Percentiles rank a stretch among this genome's conserved stretches.
Evolutionary conservation across 352 stramenopile genomes (phyloP).

Genomic region (Phytopythium aichiense): DNA sequence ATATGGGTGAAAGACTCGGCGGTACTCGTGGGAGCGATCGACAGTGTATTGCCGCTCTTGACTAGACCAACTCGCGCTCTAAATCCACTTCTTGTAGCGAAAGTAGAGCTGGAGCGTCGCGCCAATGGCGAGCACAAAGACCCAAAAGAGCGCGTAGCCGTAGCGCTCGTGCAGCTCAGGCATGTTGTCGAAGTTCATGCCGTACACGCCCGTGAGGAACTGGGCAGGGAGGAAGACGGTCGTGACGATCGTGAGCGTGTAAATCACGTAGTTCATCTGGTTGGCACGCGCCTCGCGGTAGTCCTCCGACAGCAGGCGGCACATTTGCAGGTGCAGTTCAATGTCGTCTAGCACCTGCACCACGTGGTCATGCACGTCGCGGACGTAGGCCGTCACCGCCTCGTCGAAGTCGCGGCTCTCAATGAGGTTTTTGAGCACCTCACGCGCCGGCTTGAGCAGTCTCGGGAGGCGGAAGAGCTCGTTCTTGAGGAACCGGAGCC

Average conservation of each 20-base stretch:
- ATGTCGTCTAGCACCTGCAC: constrained; percentile 80
- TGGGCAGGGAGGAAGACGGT: constrained; percentile 84
- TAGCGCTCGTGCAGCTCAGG: constrained; percentile 78
- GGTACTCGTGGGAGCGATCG: background rate
- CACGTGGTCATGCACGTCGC: constrained; percentile 83
- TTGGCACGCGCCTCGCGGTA: constrained; percentile 80
- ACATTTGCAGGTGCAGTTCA: constrained; percentile 80
- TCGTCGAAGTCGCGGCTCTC: constrained; percentile 81
- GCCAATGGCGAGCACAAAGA: constrained; percentile 65
- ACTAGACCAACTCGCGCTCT: constrained; percentile 2
- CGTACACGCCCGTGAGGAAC: constrained; percentile 87
- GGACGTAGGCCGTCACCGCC: constrained; percentile 73
- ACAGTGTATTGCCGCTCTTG: background rate
- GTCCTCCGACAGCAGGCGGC: constrained; percentile 69
- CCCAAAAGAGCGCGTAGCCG: constrained; percentile 82
- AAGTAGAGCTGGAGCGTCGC: constrained; percentile 76
- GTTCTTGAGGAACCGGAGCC: constrained; percentile 70
- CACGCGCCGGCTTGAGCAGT: constrained; percentile 72
- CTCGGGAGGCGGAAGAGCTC: constrained; percentile 73
- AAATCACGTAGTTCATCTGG: constrained; percentile 90
- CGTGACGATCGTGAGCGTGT: constrained; percentile 89
- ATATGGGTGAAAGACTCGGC: background rate
- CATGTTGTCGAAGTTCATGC: constrained; percentile 92
- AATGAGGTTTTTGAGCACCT: constrained; percentile 83
- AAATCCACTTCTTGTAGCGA: constrained; percentile 84